Conservation (phyloP, 371 early-diverging fungal species). For the Cokeromyces recurvatus region DNA sequence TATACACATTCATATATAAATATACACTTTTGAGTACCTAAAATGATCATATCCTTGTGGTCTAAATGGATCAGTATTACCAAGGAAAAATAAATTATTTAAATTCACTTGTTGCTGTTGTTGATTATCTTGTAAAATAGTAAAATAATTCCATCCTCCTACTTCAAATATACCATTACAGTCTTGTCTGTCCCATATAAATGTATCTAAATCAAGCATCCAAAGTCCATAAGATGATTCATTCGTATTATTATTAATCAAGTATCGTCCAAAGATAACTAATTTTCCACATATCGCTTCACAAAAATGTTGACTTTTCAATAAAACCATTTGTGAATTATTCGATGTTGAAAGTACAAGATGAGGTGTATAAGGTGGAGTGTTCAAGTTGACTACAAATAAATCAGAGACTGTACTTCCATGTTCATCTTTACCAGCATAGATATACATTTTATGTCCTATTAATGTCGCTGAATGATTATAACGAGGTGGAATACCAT, state of each 20-base stretch:
- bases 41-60: conserved; percentile 62
- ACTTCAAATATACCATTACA: conserved; percentile 48
- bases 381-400: conserved; percentile 49
- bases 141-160: conserved; percentile 66
- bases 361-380: conserved; percentile 41
- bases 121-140: conserved; percentile 20
- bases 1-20: too few species aligned
- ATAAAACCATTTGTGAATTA: conserved; percentile 48
- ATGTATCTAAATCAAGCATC: conserved; percentile 59
- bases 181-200: conserved; percentile 59
- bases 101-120: too few species aligned
- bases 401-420: conserved; percentile 60
- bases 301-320: conserved; percentile 64
- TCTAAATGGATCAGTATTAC: conserved; percentile 51
- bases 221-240: conserved; percentile 51
- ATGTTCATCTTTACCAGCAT: conserved; percentile 57
- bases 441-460: conserved; percentile 55
- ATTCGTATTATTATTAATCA: conserved; percentile 7
- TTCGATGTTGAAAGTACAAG: conserved; percentile 34
- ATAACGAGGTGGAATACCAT: conserved; percentile 53
- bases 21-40: conserved; percentile 19
- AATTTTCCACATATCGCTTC: conserved; percentile 59
- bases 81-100: conserved; percentile 45
- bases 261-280: conserved; percentile 53
- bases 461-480: conserved; percentile 58